These are phyloP conservation scores for Hammondia hammondi DNA, from an alignment of 169 alveolate species.

Conservation along the genomic window DNA sequence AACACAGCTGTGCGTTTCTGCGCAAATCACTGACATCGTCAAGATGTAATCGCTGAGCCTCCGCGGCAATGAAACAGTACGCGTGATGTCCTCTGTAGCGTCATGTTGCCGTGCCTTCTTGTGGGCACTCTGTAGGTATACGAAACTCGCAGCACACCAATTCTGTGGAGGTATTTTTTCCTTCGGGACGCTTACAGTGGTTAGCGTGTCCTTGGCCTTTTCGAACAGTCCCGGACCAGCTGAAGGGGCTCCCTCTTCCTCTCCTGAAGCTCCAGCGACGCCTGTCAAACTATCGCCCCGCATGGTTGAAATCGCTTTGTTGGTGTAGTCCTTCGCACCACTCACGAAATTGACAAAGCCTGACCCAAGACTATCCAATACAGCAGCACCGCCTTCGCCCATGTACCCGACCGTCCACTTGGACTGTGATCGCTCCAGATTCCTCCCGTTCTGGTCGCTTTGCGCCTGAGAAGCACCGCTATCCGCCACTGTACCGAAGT, in stretches of 20 bases:
- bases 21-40: too few relatives aligned
- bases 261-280: neutral
- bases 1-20: too few relatives aligned
- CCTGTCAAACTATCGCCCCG: neutral
- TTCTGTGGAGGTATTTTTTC: too few relatives aligned
- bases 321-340: conserved; percentile 61
- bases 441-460: neutral
- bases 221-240: conserved; percentile 50
- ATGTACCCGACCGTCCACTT: conserved; percentile 14
- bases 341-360: conserved; percentile 53
- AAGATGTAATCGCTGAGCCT: too few relatives aligned
- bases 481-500: neutral
- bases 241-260: conserved; percentile 24
- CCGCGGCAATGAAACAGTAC: too few relatives aligned
- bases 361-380: conserved; percentile 33
- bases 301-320: conserved; percentile 30
- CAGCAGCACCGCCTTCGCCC: conserved; percentile 49
- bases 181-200: conserved; percentile 33
- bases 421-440: neutral
- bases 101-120: too few relatives aligned
- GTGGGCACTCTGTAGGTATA: too few relatives aligned
- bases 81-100: too few relatives aligned
- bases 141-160: too few relatives aligned
- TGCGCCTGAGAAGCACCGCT: neutral
- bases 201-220: conserved; percentile 60